phyloP scores from a whole-genome alignment of 2,329 filamentous ascomycete genomes.

The Diaporthe humulicola region DNA sequence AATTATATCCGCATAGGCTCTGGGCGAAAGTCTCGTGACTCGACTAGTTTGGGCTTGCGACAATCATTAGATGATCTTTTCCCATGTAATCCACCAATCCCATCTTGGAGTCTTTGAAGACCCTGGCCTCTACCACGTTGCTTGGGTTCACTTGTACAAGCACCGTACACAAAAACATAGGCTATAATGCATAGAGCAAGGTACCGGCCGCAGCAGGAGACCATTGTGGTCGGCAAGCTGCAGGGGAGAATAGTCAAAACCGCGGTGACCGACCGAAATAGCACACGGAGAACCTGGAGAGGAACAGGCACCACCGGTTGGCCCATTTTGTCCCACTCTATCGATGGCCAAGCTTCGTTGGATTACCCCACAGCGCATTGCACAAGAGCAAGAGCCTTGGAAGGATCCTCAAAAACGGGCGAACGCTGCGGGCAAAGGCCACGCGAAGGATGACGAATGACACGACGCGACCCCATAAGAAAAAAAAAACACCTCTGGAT shows the following conservation, averaged over 20 bases:
- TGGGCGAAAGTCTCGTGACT: background rate
- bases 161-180: background rate
- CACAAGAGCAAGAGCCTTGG: constrained; percentile 6
- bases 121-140: background rate
- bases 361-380: constrained; percentile 29
- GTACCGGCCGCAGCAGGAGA: background rate
- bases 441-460: constrained; percentile 31
- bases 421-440: background rate
- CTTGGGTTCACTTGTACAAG: background rate
- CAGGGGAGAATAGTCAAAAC: constrained; percentile 27
- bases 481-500: background rate
- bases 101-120: background rate
- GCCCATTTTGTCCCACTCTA: constrained; percentile 24
- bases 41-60: background rate
- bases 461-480: constrained; percentile 7
- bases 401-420: constrained; percentile 21
- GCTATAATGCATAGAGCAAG: background rate
- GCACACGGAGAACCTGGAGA: constrained; percentile 15
- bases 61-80: background rate
- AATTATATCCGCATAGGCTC: background rate
- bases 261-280: constrained; percentile 32
- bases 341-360: constrained; percentile 27
- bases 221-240: constrained; percentile 17
- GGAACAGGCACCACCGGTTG: constrained; percentile 21
- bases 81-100: background rate